Percentiles rank a stretch among this genome's conserved stretches.
Evolutionary conservation across 2,329 filamentous ascomycete genomes (phyloP).

Genomic region (Cordyceps militaris): DNA sequence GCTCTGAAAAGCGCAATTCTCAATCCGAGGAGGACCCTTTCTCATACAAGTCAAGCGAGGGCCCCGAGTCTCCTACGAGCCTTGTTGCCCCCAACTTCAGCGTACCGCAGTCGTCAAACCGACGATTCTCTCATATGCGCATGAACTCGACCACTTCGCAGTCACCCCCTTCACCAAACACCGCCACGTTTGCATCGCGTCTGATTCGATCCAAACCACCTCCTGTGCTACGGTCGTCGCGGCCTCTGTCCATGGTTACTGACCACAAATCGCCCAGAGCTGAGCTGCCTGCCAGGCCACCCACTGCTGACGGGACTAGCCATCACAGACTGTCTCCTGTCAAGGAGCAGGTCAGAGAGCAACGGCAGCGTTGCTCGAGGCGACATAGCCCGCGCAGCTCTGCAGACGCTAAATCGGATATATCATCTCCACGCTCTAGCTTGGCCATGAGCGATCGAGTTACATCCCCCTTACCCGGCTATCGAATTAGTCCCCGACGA

Average conservation of each 20-base stretch:
- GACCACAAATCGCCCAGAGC: constrained; percentile 43
- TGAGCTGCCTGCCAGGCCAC: constrained; percentile 23
- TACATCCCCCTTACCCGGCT: neutral
- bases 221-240: constrained; percentile 39
- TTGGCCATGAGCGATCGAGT: neutral
- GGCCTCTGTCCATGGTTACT: constrained; percentile 47
- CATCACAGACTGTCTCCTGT: constrained; percentile 11
- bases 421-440: neutral
- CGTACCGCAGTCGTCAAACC: constrained; percentile 39
- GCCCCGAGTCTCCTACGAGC: constrained; percentile 10
- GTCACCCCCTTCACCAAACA: constrained; percentile 14
- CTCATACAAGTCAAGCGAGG: neutral
- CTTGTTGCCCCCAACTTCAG: constrained; percentile 45
- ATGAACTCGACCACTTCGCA: constrained; percentile 18
- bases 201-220: constrained; percentile 33
- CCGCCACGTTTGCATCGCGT: constrained; percentile 17
- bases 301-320: constrained; percentile 19
- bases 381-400: constrained; percentile 5
- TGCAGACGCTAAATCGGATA: neutral
- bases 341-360: constrained; percentile 4
- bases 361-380: neutral
- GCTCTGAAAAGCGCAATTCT: constrained; percentile 20
- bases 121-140: constrained; percentile 38
- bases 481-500: constrained; percentile 7
- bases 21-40: constrained; percentile 12